Conservation (phyloP, 345 rosid species). For the Geranium brycei region DNA sequence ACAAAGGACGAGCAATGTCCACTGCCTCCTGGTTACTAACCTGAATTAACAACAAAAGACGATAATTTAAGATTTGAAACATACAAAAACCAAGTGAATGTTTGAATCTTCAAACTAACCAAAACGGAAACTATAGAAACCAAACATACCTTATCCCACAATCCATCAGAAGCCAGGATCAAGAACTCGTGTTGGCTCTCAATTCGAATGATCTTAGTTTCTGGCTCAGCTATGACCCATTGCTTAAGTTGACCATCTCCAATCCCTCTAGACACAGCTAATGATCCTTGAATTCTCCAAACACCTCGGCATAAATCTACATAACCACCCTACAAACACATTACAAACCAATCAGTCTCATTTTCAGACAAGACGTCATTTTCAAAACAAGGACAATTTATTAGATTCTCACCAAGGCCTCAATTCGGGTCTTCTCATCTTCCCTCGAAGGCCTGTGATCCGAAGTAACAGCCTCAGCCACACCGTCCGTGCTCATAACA, state of each 20-base stretch:
- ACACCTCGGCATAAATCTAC: conserved; percentile 59
- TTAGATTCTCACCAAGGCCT: conserved; percentile 35
- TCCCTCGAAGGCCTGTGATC: conserved; percentile 78
- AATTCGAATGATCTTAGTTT: conserved; percentile 39
- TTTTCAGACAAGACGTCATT: neutral
- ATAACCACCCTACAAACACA: conserved; percentile 56
- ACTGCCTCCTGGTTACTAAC: conserved; percentile 88
- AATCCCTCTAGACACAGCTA: conserved; percentile 78
- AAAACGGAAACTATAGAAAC: no score
- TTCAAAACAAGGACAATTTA: no score
- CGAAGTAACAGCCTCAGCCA: conserved; percentile 63
- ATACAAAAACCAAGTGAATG: no score
- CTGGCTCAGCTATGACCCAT: conserved; percentile 91
- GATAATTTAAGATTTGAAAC: neutral
- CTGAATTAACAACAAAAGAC: conserved; percentile 19
- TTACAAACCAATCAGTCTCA: conserved; percentile 1
- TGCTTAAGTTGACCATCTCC: conserved; percentile 63
- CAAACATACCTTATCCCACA: conserved; percentile 92
- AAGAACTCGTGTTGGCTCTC: conserved; percentile 54
- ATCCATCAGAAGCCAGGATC: conserved; percentile 88
- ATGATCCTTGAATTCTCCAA: conserved; percentile 84
- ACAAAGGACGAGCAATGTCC: conserved; percentile 47
- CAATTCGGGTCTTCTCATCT: conserved; percentile 64
- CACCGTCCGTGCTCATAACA: conserved; percentile 64
- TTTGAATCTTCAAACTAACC: neutral